These are phyloP conservation scores for Cyberlindnera lachancei DNA, from an alignment of 805 yeast genomes.

Conservation along the genomic window DNA sequence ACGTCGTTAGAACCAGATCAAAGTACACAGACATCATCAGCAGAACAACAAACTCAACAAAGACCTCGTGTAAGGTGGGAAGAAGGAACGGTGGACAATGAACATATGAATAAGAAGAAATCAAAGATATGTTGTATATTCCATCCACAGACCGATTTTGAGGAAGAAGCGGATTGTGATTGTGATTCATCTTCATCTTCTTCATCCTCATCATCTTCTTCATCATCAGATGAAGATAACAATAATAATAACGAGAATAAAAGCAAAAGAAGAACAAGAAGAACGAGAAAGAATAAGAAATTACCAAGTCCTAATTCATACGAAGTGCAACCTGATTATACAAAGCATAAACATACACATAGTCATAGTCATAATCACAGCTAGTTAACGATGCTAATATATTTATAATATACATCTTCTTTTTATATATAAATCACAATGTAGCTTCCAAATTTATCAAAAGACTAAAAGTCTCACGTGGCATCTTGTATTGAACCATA, in stretches of 20 bases:
- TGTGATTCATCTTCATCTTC: slow-evolving; percentile 25
- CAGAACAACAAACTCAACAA: background rate
- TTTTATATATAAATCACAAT: slow-evolving; percentile 13
- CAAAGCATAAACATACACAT: slow-evolving; percentile 13
- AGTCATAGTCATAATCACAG: slow-evolving; percentile 1
- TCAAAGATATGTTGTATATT: slow-evolving; percentile 86
- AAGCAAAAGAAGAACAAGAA: slow-evolving; percentile 27
- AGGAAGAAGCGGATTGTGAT: slow-evolving; percentile 35
- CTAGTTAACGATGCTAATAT: too few relatives aligned
- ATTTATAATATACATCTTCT: too few relatives aligned
- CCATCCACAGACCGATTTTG: slow-evolving; percentile 65
- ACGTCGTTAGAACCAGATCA: slow-evolving; percentile 2
- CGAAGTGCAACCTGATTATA: slow-evolving; percentile 73
- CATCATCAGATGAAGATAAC: slow-evolving; percentile 34
- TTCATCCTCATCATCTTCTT: slow-evolving; percentile 19
- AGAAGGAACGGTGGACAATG: slow-evolving; percentile 85
- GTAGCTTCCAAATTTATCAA: slow-evolving; percentile 55
- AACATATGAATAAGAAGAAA: slow-evolving; percentile 79
- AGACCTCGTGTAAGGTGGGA: slow-evolving; percentile 67
- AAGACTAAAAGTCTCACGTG: slow-evolving; percentile 68
- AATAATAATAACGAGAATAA: slow-evolving; percentile 26
- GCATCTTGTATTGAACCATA: slow-evolving; percentile 89
- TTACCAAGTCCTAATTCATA: slow-evolving; percentile 69
- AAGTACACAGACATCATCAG: too few relatives aligned
- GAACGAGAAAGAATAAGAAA: slow-evolving; percentile 21